phyloP scores from a whole-genome alignment of 768 basidiomycete species.

The Termitomyces sp. region DNA sequence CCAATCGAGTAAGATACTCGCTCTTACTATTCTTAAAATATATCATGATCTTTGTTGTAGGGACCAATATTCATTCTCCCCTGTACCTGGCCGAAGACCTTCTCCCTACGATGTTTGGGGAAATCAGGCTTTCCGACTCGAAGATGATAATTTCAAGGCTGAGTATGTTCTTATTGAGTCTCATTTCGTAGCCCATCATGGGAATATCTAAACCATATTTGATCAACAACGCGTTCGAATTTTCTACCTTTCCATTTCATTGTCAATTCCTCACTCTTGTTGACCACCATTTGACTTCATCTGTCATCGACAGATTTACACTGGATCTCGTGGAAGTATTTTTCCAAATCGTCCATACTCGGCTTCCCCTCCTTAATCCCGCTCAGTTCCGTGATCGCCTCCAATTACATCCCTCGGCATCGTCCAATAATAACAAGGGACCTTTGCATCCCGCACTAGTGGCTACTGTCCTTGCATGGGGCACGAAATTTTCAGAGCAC shows the following conservation, averaged over 20 bases:
- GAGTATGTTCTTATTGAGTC: conserved; percentile 63
- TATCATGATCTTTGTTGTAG: conserved; percentile 22
- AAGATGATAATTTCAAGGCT: conserved; percentile 68
- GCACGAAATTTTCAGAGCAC: conserved; percentile 92
- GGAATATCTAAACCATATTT: conserved; percentile 18
- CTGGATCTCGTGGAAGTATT: conserved; percentile 93
- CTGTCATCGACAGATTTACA: conserved; percentile 61
- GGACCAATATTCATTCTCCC: conserved; percentile 31
- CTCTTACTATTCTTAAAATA: conserved; percentile 14
- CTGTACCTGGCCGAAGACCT: conserved; percentile 27
- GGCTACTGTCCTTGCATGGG: conserved; percentile 88
- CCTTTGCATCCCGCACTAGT: conserved; percentile 70
- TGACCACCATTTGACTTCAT: conserved; percentile 12
- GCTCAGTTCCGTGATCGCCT: conserved; percentile 74
- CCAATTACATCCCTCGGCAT: conserved; percentile 35
- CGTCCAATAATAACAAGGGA: conserved; percentile 32
- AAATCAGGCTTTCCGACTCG: conserved; percentile 66
- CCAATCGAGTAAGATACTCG: conserved; percentile 37
- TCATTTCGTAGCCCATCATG: conserved; percentile 23
- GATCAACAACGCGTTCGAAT: conserved; percentile 11
- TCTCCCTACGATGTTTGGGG: conserved; percentile 72
- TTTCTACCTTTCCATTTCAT: conserved; percentile 22
- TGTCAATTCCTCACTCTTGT: conserved; percentile 12
- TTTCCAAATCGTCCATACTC: conserved; percentile 89
- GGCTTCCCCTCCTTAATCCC: conserved; percentile 85